Percentiles rank a stretch among this genome's conserved stretches.
phyloP scores from a whole-genome alignment of 306 rosid genomes.

The Rosa chinensis region DNA sequence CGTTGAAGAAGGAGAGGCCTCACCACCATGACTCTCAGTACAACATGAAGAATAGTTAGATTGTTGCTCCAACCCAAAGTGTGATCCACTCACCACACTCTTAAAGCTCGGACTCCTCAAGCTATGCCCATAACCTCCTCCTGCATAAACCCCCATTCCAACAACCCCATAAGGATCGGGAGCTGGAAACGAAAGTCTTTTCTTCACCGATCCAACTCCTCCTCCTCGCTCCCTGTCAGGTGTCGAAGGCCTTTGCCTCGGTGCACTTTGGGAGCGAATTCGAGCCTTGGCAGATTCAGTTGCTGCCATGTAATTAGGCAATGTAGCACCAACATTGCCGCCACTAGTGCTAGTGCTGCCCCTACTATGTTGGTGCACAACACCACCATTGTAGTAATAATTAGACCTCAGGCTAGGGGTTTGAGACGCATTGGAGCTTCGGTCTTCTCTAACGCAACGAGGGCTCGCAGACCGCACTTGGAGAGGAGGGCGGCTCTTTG shows the following conservation, averaged over 20 bases:
- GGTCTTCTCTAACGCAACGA: constrained; percentile 62
- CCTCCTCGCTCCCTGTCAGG: constrained; percentile 93
- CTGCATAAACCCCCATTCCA: constrained; percentile 55
- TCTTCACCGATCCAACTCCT: constrained; percentile 75
- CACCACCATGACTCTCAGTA: constrained; percentile 84
- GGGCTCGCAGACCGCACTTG: constrained; percentile 89
- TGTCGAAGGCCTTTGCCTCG: constrained; percentile 83
- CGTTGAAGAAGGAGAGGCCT: constrained; percentile 89
- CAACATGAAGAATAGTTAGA: constrained; percentile 95
- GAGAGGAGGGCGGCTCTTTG: constrained; percentile 64
- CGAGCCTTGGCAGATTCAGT: constrained; percentile 97
- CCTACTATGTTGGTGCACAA: constrained; percentile 44
- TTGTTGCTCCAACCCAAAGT: constrained; percentile 69
- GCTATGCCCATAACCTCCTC: constrained; percentile 61
- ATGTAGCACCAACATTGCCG: constrained; percentile 24
- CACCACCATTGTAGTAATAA: constrained; percentile 58
- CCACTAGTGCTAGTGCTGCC: constrained; percentile 43
- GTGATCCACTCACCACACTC: constrained; percentile 63
- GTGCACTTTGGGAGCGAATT: constrained; percentile 87
- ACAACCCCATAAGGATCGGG: constrained; percentile 60
- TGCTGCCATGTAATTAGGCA: constrained; percentile 98
- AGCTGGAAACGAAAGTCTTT: constrained; percentile 83
- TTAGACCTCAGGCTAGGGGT: constrained; percentile 89
- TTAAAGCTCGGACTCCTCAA: constrained; percentile 92
- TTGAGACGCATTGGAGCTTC: constrained; percentile 60